Evolutionary conservation across 2,329 filamentous ascomycete species (phyloP), one percentile per base, ranked within the genome.

Genomic region (Pseudogymnoascus destructans): DNA sequence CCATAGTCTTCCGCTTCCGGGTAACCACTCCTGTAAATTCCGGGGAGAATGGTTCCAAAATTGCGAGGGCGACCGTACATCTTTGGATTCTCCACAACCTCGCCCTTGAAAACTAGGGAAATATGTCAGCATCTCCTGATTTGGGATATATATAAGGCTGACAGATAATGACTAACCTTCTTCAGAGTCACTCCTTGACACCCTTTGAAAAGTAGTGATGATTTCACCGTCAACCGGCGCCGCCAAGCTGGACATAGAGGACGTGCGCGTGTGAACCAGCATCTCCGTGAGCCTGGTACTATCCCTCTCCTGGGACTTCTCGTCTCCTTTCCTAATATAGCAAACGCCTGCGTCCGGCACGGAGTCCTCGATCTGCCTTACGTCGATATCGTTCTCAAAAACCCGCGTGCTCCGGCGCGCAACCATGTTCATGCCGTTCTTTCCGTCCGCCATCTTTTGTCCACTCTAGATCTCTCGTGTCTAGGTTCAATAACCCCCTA

Each of bases 21-120:
- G 68, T 90, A 95, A 63, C 85, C 86, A 70, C 88, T 92, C 57
- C 91, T 81, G 69, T 89, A 95, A 25, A 96, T 77, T 7, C 85
- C 84, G 5, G 83, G 79, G 17, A 85, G 73, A 17, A 95, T 85
- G 25, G 82, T 73, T 15, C 86, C 88, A 70, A 92, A 95, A 68
- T 95, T 95, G 63, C 73, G 66, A 1, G 87, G 87, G 3, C 55
- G 61, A n/a, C 61, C 61, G 42, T 63, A 59, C 30, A 58, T 35
- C 35, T 58, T 58, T 11, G 25, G 49, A 58, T n/a, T 52, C 25
- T 57, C 63, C 63, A 6, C 60, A 60, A 56, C 55, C 56, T 42
- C 62, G 38, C 21, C 6, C 30, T 56, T 52, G 25, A 52, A 52
- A 52, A 17, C 46, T 52, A 25, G 46, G 25, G 25, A 30, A 52